Conservation (phyloP, 805 yeast species). For the Tetrapisispora nanseiensis region DNA sequence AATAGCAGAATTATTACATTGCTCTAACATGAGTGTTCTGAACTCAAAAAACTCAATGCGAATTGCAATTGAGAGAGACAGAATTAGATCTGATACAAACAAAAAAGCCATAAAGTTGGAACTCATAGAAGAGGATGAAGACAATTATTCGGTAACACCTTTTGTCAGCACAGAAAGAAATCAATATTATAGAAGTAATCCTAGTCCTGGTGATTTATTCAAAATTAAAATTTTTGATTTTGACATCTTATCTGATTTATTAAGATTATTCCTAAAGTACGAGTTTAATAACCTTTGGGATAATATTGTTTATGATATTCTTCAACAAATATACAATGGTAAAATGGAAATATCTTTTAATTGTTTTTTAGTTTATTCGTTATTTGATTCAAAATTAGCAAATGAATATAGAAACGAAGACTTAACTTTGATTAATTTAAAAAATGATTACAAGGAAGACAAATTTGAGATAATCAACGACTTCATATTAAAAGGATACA, state of each 20-base stretch:
- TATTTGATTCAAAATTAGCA: constrained; percentile 15
- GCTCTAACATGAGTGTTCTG: constrained; percentile 87
- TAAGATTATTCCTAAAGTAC: constrained; percentile 64
- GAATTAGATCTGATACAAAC: constrained; percentile 34
- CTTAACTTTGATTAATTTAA: neutral
- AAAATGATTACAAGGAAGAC: neutral
- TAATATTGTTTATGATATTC: constrained; percentile 89
- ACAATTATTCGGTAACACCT: constrained; percentile 27
- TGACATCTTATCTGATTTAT: constrained; percentile 51
- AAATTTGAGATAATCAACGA: constrained; percentile 51
- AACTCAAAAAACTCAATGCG: constrained; percentile 67
- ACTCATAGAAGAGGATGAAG: constrained; percentile 16
- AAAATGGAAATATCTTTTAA: constrained; percentile 75
- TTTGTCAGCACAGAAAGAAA: constrained; percentile 32
- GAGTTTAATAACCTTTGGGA: constrained; percentile 97
- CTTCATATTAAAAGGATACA: constrained; percentile 52
- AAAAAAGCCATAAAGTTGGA: constrained; percentile 8
- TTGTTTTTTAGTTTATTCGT: constrained; percentile 46
- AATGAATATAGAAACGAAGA: constrained; percentile 1
- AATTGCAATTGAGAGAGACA: constrained; percentile 58
- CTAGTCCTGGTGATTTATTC: constrained; percentile 78
- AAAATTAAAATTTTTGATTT: constrained; percentile 74
- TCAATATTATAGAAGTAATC: constrained; percentile 37
- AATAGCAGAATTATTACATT: constrained; percentile 85
- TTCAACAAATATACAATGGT: constrained; percentile 88